Evolutionary conservation across 805 yeast genomes (phyloP).

Genomic region (Candida fluviatilis): DNA sequence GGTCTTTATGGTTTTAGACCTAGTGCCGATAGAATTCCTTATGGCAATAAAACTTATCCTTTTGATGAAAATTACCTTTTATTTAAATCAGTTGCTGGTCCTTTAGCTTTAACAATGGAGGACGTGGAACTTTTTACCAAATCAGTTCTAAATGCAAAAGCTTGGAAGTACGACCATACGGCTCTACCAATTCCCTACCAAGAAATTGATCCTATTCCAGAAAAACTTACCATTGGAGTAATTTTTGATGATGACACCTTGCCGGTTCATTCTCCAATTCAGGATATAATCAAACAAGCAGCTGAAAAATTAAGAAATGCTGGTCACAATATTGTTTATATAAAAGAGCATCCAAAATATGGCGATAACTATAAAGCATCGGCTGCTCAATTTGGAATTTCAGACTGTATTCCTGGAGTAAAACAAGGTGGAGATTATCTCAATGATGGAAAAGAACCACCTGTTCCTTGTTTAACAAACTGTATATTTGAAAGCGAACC

Average conservation of each 20-base stretch:
- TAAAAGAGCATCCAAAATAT: slow-evolving; percentile 24
- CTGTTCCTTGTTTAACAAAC: not conserved
- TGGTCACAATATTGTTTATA: slow-evolving; percentile 28
- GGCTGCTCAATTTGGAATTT: slow-evolving; percentile 1
- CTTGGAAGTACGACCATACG: slow-evolving; percentile 49
- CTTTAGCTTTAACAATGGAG: slow-evolving; percentile 37
- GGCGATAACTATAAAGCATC: slow-evolving; percentile 19
- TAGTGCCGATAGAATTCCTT: slow-evolving; percentile 39
- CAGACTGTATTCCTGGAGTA: slow-evolving; percentile 1
- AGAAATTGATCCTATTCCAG: slow-evolving; percentile 21
- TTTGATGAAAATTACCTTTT: slow-evolving; percentile 24
- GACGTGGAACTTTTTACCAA: slow-evolving; percentile 37
- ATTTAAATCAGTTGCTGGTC: slow-evolving; percentile 46
- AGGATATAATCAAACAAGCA: slow-evolving; percentile 35
- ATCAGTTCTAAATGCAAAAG: slow-evolving; percentile 33
- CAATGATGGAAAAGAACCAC: slow-evolving; percentile 1
- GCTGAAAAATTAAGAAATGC: slow-evolving; percentile 46
- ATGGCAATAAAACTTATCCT: slow-evolving; percentile 22
- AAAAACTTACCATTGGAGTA: slow-evolving; percentile 41
- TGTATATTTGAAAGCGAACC: slow-evolving; percentile 1
- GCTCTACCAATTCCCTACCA: slow-evolving; percentile 42
- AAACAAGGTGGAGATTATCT: not conserved
- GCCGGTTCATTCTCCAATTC: slow-evolving; percentile 53
- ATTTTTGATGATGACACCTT: slow-evolving; percentile 37
- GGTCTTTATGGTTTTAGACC: slow-evolving; percentile 43